phyloP scores from a whole-genome alignment of 768 basidiomycete genomes.

The Thelephora aurantiotincta region DNA sequence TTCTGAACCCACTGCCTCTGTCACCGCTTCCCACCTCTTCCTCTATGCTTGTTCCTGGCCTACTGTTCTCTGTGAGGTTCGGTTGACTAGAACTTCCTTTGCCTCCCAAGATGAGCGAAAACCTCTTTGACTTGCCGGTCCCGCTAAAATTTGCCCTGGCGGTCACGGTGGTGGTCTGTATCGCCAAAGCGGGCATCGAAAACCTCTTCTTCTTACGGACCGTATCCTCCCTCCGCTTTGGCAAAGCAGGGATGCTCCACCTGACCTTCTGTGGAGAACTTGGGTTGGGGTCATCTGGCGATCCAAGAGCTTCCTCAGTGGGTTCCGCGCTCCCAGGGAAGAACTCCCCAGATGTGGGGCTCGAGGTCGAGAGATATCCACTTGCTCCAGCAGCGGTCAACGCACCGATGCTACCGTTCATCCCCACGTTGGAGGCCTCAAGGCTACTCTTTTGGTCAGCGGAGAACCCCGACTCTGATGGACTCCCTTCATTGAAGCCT shows the following conservation, averaged over 20 bases:
- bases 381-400: not conserved
- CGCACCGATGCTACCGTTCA: not conserved
- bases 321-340: not conserved
- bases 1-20: conserved; percentile 7
- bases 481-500: conserved; percentile 27
- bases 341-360: not conserved
- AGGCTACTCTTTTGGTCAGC: too few species aligned
- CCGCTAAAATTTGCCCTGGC: conserved; percentile 29
- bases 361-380: not conserved
- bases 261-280: not conserved
- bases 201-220: conserved; percentile 52
- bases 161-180: conserved; percentile 61
- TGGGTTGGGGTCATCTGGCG: not conserved
- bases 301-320: not conserved
- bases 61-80: not conserved
- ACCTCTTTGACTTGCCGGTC: conserved; percentile 31
- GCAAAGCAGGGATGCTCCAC: conserved; percentile 7
- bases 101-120: conserved; percentile 41
- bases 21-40: not conserved
- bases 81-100: not conserved
- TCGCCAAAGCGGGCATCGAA: conserved; percentile 61
- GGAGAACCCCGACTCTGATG: too few species aligned
- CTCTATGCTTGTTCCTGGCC: not conserved
- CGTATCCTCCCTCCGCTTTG: conserved; percentile 39
- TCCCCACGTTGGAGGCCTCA: not conserved